Base-by-base conservation (phyloP, 768 basidiomycete genomes). In the Wakefieldia striispora region DNA sequence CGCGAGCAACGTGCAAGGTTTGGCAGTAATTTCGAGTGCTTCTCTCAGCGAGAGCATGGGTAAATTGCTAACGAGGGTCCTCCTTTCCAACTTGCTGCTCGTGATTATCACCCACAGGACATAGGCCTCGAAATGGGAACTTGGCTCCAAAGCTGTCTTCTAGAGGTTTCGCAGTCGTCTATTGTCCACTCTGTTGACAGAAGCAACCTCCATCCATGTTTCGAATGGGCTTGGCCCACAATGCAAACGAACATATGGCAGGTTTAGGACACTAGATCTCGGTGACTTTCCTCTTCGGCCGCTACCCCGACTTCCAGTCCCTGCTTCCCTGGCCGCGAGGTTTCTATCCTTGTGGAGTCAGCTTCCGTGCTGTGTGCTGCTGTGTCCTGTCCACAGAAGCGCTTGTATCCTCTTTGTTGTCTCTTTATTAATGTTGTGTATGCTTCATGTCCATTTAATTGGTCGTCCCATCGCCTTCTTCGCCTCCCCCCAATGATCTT, bases 401-500 rank as follows among this genome's bases (percentile, higher is more conserved):
- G 66, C 66, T 67, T 67, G 60, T 63, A 41, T 69, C 39, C 29
- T 54, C 51, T 54, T 20, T 27, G 41, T 53, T 52, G 46, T 66
- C 48, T 58, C 48, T 57, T 55, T 67, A 70, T 69, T 67, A 50
- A 67, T 69, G 55, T 56, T 63, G 65, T 54, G 46, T 66, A 55
- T 66, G 65, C 63, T 70, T 50, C 58, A 68, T 70, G 59, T 60
- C 42, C 48, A 27, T 56, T 63, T 48, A 24, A 39, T 43, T 51
- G 48, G 54, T 43, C 31, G 45, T 43, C 33, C 23, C 45, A 42
- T 23, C 50, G 50, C 48, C 49, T 45, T 53, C 50, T 4, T 47
- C 23, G 47, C 42, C 43, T 68, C 60, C 44, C 26, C 61, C 68
- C 62, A 63, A 56, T 50, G 51, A 60, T 62, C 66, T 57, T 65